Evolutionary conservation across 768 basidiomycete species (phyloP), one percentile per base, ranked within the genome.

Genomic region (Cystofilobasidium bisporidii): DNA sequence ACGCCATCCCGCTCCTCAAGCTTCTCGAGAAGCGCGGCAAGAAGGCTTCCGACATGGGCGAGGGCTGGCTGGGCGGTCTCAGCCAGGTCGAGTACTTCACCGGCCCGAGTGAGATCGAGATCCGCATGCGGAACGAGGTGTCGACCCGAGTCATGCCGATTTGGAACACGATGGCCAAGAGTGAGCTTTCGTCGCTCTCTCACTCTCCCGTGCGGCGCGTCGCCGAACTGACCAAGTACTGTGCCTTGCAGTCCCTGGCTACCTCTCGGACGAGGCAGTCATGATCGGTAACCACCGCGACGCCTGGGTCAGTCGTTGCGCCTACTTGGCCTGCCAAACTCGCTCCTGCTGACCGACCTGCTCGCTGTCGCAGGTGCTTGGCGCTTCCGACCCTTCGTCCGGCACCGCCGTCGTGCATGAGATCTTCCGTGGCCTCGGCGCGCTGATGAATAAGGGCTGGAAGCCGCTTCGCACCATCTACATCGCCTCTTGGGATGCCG

Each of bases 211-310:
- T n/a, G n/a, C n/a, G n/a, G n/a, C n/a, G n/a, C n/a, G n/a, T n/a
- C n/a, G n/a, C 36, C 36, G 36, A 6, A 36, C 36, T 36, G 36
- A 48, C 43, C 43, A 43, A 43, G 10, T 3, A 8, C 43, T 6
- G n/a, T 48, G 2, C 15, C 41, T 43, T 17, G 20, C 47, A 48
- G 47, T 93, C 67, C 91, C 89, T 10, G 91, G 90, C 2, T 83
- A 86, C 67, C 83, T 92, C 72, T 82, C 82, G 66, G 86, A 91
- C 73, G 93, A 96, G 76, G 84, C 92, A 3, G 85, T 97, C 28
- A 75, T 96, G 10, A 77, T 97, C 61, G 93, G 92, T 4, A 56
- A 56, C 53, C 53, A 56, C 30, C 53, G 53, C 11, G 53, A 56
- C 53, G 53, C 53, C 9, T 56, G 60, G 60, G 64, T 64, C 8